Evolutionary conservation across 805 yeast genomes (phyloP), one percentile per base, ranked within the genome.

Genomic region (Sugiyamaella marilandica): DNA sequence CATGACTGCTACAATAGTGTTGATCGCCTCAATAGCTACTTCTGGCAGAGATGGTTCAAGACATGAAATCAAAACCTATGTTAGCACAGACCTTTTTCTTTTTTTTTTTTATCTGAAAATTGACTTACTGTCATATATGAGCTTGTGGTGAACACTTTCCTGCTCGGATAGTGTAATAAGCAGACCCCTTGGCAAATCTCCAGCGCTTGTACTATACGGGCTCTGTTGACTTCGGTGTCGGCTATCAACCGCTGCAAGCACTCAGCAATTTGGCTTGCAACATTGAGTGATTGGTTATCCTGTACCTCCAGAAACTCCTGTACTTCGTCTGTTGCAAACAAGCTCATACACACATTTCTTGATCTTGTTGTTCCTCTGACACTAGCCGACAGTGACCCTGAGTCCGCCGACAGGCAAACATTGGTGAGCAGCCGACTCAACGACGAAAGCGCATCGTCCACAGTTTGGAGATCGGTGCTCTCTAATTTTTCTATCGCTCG

Each of bases 161-260:
- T 67, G 16, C 85, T 78, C 2, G 67, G 67, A 2, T 83, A 77
- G 62, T 85, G 91, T 8, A 84, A 48, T 41, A 85, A 68, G 18
- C 85, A 70, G 10, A 81, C 67, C 0, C 90, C 91, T 59, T 82
- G 85, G 2, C 83, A 64, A 1, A 78, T 67, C 39, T 74, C 72
- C 10, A 72, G 65, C 1, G 61, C 56, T 35, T 41, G 41, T 16
- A 18, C 5, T 16, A 24, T 49, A 11, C 43, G 34, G 29, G 11
- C 29, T 13, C 16, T 34, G 14, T 37, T 31, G 41, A 10, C 29
- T 21, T 39, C 31, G 31, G 35, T 33, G 11, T 45, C 33, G 5
- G 24, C 21, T 19, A 35, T 19, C 41, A 45, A 13, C 10, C 21
- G 26, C 11, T 31, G 35, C 13, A 35, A 33, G 33, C 31, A 29